These are phyloP conservation scores for Penicillium psychrofluorescens DNA, from an alignment of 495 filamentous ascomycete genomes.

Conservation along the genomic window DNA sequence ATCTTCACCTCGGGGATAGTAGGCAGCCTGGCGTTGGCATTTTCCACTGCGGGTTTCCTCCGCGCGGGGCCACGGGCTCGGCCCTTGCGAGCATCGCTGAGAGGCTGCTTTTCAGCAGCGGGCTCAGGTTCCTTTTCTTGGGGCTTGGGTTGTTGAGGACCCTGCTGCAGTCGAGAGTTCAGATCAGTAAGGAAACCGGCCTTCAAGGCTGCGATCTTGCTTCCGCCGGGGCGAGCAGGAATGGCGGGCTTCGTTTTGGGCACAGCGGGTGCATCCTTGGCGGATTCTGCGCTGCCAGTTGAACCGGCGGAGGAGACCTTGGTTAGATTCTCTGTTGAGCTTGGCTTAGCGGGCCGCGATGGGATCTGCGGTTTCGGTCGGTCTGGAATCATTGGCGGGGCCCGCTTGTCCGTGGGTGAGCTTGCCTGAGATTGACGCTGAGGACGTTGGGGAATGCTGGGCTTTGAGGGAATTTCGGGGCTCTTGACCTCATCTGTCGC, in stretches of 20 bases:
- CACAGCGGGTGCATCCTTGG: conserved; percentile 18
- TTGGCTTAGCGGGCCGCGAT: conserved; percentile 54
- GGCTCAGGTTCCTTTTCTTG: conserved; percentile 54
- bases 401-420: conserved; percentile 39
- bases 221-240: conserved; percentile 69
- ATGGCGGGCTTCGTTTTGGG: conserved; percentile 66
- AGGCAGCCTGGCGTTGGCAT: conserved; percentile 19
- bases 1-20: conserved; percentile 39
- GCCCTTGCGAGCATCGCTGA: conserved; percentile 82
- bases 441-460: conserved; percentile 37
- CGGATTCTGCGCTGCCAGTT: too few species aligned
- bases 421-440: conserved; percentile 30
- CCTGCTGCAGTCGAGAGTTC: conserved; percentile 75
- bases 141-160: conserved; percentile 68
- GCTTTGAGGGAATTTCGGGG: conserved; percentile 31
- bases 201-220: conserved; percentile 84
- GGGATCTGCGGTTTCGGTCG: conserved; percentile 80
- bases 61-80: conserved; percentile 82
- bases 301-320: conserved; percentile 9
- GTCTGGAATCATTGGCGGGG: conserved; percentile 53
- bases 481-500: conserved; percentile 40
- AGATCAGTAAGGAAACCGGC: conserved; percentile 86
- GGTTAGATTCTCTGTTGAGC: conserved; percentile 26
- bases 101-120: conserved; percentile 65
- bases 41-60: conserved; percentile 54